Conservation (phyloP, 352 stramenopile genomes). For the Phytophthora gonapodyides region DNA sequence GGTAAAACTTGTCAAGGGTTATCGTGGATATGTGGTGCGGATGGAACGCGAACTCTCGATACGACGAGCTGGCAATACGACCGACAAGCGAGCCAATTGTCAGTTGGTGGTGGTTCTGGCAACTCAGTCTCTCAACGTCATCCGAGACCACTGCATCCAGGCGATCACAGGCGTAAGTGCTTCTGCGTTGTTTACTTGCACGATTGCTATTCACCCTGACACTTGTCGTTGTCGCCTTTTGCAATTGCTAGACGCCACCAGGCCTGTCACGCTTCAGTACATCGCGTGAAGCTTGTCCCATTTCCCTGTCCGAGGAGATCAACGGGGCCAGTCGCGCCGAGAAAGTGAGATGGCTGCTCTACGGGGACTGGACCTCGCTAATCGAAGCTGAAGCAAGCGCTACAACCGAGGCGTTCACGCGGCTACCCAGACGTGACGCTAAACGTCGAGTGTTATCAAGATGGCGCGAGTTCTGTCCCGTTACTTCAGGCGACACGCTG, state of each 20-base stretch:
- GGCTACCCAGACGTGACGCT: constrained; percentile 33
- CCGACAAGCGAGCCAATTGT: constrained; percentile 16
- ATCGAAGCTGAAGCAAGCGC: constrained; percentile 15
- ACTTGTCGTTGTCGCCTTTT: neutral
- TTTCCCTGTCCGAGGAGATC: constrained; percentile 51
- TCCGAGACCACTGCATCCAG: constrained; percentile 64
- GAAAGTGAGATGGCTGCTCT: constrained; percentile 65
- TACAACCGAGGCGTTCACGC: constrained; percentile 9
- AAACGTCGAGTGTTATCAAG: constrained; percentile 41
- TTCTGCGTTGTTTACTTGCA: neutral
- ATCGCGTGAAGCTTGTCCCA: constrained; percentile 37
- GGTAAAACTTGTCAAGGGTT: constrained; percentile 37
- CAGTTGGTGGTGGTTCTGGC: constrained; percentile 52
- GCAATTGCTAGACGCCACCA: constrained; percentile 39
- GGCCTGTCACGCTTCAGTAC: constrained; percentile 49
- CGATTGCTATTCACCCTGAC: constrained; percentile 3
- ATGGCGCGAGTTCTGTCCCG: constrained; percentile 72
- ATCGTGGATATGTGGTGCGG: constrained; percentile 37
- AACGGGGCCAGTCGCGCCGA: constrained; percentile 39
- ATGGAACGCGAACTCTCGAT: constrained; percentile 25
- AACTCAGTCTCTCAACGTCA: constrained; percentile 47
- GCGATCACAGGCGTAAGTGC: constrained; percentile 61
- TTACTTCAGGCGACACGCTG: constrained; percentile 32
- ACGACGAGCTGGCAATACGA: constrained; percentile 1
- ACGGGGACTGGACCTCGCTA: constrained; percentile 54